Conservation (phyloP, 768 basidiomycete species). For the Lactarius hengduanensis region DNA sequence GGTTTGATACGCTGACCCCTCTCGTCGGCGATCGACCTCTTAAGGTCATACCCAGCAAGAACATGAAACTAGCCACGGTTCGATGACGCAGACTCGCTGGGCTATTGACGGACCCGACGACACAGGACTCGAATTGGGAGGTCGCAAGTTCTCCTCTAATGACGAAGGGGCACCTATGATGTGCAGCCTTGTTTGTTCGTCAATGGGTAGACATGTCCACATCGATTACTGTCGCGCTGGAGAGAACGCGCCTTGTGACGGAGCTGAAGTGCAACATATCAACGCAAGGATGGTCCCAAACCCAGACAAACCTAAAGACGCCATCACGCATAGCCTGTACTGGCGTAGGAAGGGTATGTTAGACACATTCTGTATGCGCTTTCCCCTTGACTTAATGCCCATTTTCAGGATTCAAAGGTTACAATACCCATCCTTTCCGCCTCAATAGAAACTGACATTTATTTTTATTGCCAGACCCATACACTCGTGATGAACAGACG, state of each 20-base stretch:
- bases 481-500: slow-evolving; percentile 52
- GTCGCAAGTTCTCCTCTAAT: slow-evolving; percentile 50
- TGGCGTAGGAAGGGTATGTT: slow-evolving; percentile 57
- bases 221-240: slow-evolving; percentile 54
- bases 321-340: slow-evolving; percentile 51
- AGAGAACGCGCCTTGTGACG: slow-evolving; percentile 40
- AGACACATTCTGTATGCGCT: slow-evolving; percentile 14
- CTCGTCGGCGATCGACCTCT: not conserved
- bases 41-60: slow-evolving; percentile 58
- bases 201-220: slow-evolving; percentile 59
- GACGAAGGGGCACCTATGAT: slow-evolving; percentile 64
- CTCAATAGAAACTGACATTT: not conserved
- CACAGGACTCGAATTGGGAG: slow-evolving; percentile 50
- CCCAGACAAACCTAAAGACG: slow-evolving; percentile 50
- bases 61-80: slow-evolving; percentile 63
- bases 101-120: slow-evolving; percentile 53
- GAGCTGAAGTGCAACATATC: slow-evolving; percentile 49
- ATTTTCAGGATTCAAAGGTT: slow-evolving; percentile 52
- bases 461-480: slow-evolving; percentile 45
- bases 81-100: slow-evolving; percentile 61
- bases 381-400: not conserved
- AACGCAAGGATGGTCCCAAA: slow-evolving; percentile 43
- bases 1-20: not conserved
- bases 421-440: not conserved
- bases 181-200: slow-evolving; percentile 55